Percentiles rank a stretch among this genome's conserved stretches.
Conservation (phyloP, 108 stramenopile species). For the Skeletonema grethae region DNA sequence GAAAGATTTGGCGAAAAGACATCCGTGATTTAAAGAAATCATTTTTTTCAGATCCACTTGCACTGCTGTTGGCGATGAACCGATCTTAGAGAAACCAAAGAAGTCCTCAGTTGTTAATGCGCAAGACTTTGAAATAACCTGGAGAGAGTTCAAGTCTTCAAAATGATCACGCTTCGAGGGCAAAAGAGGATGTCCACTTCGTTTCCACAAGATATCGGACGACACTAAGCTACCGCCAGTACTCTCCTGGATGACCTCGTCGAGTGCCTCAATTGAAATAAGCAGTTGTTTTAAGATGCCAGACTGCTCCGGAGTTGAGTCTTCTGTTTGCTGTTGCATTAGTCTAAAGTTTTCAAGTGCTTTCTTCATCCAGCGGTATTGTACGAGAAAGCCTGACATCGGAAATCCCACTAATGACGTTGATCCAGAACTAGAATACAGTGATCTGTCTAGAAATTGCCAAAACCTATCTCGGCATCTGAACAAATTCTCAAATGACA, state of each 20-base stretch:
- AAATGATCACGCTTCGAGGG: conserved; percentile 60
- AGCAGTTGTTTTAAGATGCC: conserved; percentile 21
- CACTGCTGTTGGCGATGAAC: conserved; percentile 15
- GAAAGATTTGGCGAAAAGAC: conserved; percentile 52
- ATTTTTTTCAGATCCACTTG: conserved; percentile 50
- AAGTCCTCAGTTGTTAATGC: conserved; percentile 37
- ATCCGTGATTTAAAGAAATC: conserved; percentile 55
- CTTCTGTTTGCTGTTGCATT: background rate
- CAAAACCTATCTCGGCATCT: conserved; percentile 68
- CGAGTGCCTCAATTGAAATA: conserved; percentile 51
- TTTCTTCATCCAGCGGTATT: conserved; percentile 82
- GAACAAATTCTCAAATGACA: conserved; percentile 25
- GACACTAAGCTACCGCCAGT: conserved; percentile 43
- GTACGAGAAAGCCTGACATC: conserved; percentile 68
- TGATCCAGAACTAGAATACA: conserved; percentile 19
- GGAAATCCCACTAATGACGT: conserved; percentile 22
- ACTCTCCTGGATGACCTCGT: conserved; percentile 54
- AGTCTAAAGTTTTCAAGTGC: conserved; percentile 24
- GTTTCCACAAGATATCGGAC: conserved; percentile 67
- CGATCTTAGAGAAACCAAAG: conserved; percentile 52
- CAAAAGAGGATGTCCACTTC: conserved; percentile 70
- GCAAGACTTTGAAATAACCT: conserved; percentile 46
- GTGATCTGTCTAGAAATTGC: conserved; percentile 52
- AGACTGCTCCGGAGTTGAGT: background rate
- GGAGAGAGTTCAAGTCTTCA: conserved; percentile 45